Evolutionary conservation across 495 filamentous ascomycete species (phyloP), one percentile per base, ranked within the genome.

Genomic region (Xylaria acuta): DNA sequence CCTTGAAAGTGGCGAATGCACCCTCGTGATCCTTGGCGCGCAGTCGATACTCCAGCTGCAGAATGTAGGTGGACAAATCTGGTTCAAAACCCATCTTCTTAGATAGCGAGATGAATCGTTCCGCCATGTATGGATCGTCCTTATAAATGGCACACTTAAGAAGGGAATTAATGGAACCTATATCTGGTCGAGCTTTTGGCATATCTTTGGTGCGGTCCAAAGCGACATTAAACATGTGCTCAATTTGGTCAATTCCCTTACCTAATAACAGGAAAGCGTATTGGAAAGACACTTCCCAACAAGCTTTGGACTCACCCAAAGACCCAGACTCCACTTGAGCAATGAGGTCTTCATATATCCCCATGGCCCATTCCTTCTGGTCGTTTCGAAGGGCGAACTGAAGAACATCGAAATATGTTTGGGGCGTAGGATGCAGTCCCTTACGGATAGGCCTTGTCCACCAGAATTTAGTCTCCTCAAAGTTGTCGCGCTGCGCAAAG

Each of bases 21-120:
- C 90, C 90, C 53, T 87, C 83, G 12, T 95, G 79, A 79, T 97
- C 91, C 1, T 86, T 83, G 18, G 90, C 89, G 64, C 88, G 86
- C 5, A 97, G 84, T 8, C 88, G 88, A 70, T 95, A 94, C 66
- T 92, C 87, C 59, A 98, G 85, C 77, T 94, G 91, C 27, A 97
- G 81, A 40, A 94, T 82, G 71, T 88, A 89, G 0, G 94, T 96
- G 69, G 84, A 80, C 5, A 85, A 83, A 78, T 94, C 84, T 0
- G 91, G 89, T 51, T 83, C 70, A 25, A 97, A 88, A 5, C 84
- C 86, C 75, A 90, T 86, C 73, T 91, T 88, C 9, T 84, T 66
- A 2, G 88, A 89, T 22, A 97, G 80, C 11, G 81, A 79, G 60
- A 92, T 83, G 73, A 93, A 95, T n/a, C 91, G 85, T 71, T 92